Conservation (phyloP, 1,284 basidiomycete species). For the Malassezia psittaci region DNA sequence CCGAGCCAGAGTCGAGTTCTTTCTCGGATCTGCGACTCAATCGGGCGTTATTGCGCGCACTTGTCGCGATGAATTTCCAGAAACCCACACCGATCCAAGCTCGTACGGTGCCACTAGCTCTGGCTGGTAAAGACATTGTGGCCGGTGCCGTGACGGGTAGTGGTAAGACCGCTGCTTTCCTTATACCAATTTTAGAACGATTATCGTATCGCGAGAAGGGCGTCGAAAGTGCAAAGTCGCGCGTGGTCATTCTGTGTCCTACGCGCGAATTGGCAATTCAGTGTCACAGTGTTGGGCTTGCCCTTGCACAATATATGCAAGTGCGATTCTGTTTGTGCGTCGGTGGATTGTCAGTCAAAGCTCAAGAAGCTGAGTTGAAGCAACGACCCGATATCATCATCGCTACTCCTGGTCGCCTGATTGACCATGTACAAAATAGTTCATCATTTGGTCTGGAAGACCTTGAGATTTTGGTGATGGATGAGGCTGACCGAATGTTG, state of each 20-base stretch:
- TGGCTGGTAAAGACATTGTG: constrained; percentile 51
- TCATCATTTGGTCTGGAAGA: constrained; percentile 84
- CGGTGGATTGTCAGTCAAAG: constrained; percentile 27
- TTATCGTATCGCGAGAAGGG: constrained; percentile 30
- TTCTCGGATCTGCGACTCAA: constrained; percentile 81
- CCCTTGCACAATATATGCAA: constrained; percentile 26
- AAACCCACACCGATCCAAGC: constrained; percentile 74
- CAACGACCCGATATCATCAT: constrained; percentile 50
- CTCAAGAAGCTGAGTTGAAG: constrained; percentile 46
- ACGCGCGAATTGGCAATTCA: constrained; percentile 52
- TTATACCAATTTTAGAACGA: constrained; percentile 71
- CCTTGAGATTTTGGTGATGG: constrained; percentile 83
- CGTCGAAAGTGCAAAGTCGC: constrained; percentile 13
- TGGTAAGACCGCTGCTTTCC: constrained; percentile 82
- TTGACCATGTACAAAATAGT: constrained; percentile 70
- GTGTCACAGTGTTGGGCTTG: constrained; percentile 41
- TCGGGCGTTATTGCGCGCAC: constrained; percentile 72
- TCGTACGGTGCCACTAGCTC: constrained; percentile 50
- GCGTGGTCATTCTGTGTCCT: constrained; percentile 50
- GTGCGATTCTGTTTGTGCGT: constrained; percentile 21
- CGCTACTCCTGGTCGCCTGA: constrained; percentile 52
- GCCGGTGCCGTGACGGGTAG: constrained; percentile 86
- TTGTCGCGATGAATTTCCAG: constrained; percentile 68
- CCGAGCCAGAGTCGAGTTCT: constrained; percentile 40
- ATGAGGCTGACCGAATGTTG: constrained; percentile 96